A percentile compares a stretch with the other conserved stretches of the same genome.
Conservation (phyloP, 345 rosid species). For the Balakata baccata region DNA sequence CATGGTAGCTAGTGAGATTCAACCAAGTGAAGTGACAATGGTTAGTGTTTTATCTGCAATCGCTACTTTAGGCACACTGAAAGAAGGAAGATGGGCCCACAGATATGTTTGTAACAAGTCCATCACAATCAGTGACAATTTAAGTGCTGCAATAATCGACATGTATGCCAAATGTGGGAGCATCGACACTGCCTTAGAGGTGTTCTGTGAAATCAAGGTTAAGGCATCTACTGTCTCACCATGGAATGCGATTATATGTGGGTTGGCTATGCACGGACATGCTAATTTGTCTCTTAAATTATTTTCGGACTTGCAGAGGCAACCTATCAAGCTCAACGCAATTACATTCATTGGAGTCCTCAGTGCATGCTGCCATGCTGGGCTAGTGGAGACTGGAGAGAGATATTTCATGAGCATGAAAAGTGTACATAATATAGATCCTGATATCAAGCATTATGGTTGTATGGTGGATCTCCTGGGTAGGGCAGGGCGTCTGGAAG, state of each 20-base stretch:
- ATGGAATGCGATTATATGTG: constrained; percentile 85
- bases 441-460: constrained; percentile 64
- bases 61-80: constrained; percentile 51
- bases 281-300: constrained; percentile 52
- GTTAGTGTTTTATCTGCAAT: constrained; percentile 70
- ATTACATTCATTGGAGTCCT: constrained; percentile 79
- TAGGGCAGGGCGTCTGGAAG: constrained; percentile 60
- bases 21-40: constrained; percentile 77
- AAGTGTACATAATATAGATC: constrained; percentile 41
- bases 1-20: constrained; percentile 54
- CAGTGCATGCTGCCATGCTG: constrained; percentile 74
- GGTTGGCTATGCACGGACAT: constrained; percentile 67
- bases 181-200: constrained; percentile 51
- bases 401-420: constrained; percentile 60
- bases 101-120: constrained; percentile 39
- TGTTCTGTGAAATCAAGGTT: constrained; percentile 50
- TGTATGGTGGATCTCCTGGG: constrained; percentile 74
- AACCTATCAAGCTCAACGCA: constrained; percentile 43
- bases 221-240: constrained; percentile 50
- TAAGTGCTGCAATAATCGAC: constrained; percentile 75
- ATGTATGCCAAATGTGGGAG: constrained; percentile 96
- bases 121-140: constrained; percentile 54
- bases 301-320: constrained; percentile 48
- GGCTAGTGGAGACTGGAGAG: constrained; percentile 54
- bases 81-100: constrained; percentile 65